These are phyloP conservation scores for Diaporthe longicolla DNA, from an alignment of 2,329 filamentous ascomycete genomes.

Conservation along the genomic window DNA sequence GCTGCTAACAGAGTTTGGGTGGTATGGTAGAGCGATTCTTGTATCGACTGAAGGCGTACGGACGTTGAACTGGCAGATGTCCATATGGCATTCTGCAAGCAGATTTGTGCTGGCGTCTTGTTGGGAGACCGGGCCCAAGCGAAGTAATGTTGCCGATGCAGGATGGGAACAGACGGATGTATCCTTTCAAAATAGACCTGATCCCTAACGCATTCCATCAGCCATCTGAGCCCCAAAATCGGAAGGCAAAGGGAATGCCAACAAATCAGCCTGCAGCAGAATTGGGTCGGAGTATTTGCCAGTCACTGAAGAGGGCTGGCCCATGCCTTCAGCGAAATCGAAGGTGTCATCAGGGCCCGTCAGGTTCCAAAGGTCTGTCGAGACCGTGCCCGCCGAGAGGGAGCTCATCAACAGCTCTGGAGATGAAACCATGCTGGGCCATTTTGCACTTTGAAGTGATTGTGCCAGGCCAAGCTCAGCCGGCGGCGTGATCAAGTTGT, in stretches of 20 bases:
- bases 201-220: neutral
- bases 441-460: neutral
- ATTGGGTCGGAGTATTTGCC: neutral
- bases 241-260: neutral
- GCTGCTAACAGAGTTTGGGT: neutral
- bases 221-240: neutral
- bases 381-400: neutral
- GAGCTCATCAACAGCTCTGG: neutral
- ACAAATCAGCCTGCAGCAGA: constrained; percentile 5
- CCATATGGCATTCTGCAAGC: constrained; percentile 5
- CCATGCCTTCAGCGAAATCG: neutral
- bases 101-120: neutral
- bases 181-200: constrained; percentile 2
- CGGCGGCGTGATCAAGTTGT: neutral
- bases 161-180: neutral
- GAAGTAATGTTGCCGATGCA: constrained; percentile 8
- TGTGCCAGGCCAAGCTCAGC: neutral
- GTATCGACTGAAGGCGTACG: neutral
- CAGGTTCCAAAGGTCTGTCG: neutral
- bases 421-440: neutral
- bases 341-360: neutral
- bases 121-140: neutral
- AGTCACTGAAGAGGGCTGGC: neutral
- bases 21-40: neutral
- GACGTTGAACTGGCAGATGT: constrained; percentile 4